Evolutionary conservation across 2,329 filamentous ascomycete species (phyloP), one percentile per base, ranked within the genome.

Genomic region (Trichophyton mentagrophytes): DNA sequence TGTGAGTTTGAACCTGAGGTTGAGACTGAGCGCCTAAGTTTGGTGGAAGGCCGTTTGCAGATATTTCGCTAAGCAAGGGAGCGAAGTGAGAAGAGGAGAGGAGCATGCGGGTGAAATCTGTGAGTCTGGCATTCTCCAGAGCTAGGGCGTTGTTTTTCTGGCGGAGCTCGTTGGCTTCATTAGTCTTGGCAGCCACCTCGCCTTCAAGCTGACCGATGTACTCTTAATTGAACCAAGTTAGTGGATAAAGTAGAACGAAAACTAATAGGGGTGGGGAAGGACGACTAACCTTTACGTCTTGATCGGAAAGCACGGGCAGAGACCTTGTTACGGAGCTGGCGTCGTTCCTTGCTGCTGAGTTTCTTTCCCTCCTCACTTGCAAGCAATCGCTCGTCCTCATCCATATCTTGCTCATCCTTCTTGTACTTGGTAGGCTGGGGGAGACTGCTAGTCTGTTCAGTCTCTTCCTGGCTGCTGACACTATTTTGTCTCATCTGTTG

Each of bases 351-450:
- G 80, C 90, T 95, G 76, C 86, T 93, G n/a, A 99, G 82, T 79
- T 96, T 96, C 85, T 99, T 99, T 69, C 92, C 93, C 76, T 96
- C 92, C 69, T 99, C 93, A 63, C 90, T 96, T n/a, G 90, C 90
- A 56, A 96, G 80, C 8, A 96, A 80, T 66, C 89, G 83, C 80
- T 97, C 93, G 68, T 97, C 93, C 73, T 96, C 92, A 68, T 99
- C 93, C 92, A 99, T 97, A 59, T 97, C 92, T 64, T 96, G 91
- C 69, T 97, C 91, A 51, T 96, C 90, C 80, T 97, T 97, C 81
- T 86, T 91, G 64, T 83, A 76, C 65, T 86, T 86, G 57, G 86
- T 80, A 67, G 90, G 82, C 71, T 89, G 86, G 61, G 84, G 79
- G n/a, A 85, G 73, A 11, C 80, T 36, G 68, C 68, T 6, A 66